These are phyloP conservation scores for Fusarium sacchari DNA, from an alignment of 2,329 filamentous ascomycete species.

Conservation along the genomic window DNA sequence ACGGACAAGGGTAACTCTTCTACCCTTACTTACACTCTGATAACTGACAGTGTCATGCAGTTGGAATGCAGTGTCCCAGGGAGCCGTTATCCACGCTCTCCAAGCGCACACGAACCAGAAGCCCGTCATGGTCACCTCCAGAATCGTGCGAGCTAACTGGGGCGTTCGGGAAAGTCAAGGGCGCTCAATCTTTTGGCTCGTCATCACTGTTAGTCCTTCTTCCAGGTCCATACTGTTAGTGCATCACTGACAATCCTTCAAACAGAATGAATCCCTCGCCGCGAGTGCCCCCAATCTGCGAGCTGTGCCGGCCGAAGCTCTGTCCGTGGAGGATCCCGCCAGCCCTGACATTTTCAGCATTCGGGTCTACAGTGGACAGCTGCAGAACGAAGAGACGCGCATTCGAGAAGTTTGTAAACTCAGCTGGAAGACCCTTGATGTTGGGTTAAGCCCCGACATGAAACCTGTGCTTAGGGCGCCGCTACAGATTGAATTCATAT, in stretches of 20 bases:
- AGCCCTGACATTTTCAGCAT: not conserved
- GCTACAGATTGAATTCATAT: not conserved
- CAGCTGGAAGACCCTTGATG: not conserved
- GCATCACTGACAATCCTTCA: not conserved
- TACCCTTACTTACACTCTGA: too few relatives aligned
- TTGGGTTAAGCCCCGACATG: too few relatives aligned
- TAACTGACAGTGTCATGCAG: not conserved
- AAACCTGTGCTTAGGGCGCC: accelerated
- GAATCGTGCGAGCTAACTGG: not conserved
- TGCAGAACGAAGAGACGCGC: too few relatives aligned
- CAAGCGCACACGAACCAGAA: not conserved
- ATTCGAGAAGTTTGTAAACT: not conserved
- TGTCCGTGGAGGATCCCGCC: accelerated
- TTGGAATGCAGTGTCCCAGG: not conserved
- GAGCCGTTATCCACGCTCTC: not conserved
- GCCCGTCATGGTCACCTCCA: not conserved
- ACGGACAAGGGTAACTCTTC: not conserved
- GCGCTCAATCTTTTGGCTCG: not conserved
- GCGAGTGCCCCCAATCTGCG: not conserved
- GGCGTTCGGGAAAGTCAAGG: not conserved
- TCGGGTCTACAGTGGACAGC: not conserved
- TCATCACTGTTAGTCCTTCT: not conserved
- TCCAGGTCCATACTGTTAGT: not conserved
- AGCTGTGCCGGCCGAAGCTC: not conserved
- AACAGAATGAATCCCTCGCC: not conserved